Conservation (phyloP, 163 green algal species). For the Prototheca cutis region DNA sequence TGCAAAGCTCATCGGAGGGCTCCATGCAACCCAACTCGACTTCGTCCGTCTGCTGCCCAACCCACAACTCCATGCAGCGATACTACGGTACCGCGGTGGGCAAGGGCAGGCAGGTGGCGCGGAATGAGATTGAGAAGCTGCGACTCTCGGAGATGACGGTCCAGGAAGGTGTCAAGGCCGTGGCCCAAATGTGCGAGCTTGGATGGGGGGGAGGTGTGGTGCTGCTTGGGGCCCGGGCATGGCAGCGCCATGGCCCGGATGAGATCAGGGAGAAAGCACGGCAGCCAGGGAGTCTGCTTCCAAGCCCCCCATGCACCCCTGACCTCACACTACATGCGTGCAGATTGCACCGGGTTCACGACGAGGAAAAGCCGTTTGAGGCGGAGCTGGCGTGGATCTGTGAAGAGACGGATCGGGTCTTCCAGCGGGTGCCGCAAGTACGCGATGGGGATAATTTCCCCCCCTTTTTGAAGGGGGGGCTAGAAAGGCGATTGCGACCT, state of each 20-base stretch:
- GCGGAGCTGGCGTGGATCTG: conserved; percentile 94
- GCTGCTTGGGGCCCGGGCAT: no score
- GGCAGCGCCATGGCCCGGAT: no score
- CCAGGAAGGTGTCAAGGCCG: conserved; percentile 72
- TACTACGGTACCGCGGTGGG: conserved; percentile 92
- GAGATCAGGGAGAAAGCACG: no score
- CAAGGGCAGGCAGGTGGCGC: conserved; percentile 87
- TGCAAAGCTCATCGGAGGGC: no score
- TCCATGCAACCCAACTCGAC: no score
- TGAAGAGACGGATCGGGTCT: conserved; percentile 67
- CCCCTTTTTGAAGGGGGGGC: no score
- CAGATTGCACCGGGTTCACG: conserved; percentile 75
- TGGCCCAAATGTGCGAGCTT: conserved; percentile 93
- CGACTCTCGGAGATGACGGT: conserved; percentile 84
- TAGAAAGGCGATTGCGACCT: no score
- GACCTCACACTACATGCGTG: no score
- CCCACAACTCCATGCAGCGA: conserved; percentile 35
- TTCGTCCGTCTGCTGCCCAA: not conserved
- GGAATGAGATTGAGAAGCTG: conserved; percentile 97
- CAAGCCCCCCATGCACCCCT: no score
- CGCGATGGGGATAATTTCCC: no score
- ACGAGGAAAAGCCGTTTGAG: conserved; percentile 98
- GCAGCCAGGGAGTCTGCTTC: no score
- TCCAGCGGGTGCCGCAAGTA: conserved; percentile 54
- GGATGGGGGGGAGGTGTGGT: no score